These are phyloP conservation scores for Beauveria bassiana DNA, from an alignment of 2,329 filamentous ascomycete genomes.

Conservation along the genomic window DNA sequence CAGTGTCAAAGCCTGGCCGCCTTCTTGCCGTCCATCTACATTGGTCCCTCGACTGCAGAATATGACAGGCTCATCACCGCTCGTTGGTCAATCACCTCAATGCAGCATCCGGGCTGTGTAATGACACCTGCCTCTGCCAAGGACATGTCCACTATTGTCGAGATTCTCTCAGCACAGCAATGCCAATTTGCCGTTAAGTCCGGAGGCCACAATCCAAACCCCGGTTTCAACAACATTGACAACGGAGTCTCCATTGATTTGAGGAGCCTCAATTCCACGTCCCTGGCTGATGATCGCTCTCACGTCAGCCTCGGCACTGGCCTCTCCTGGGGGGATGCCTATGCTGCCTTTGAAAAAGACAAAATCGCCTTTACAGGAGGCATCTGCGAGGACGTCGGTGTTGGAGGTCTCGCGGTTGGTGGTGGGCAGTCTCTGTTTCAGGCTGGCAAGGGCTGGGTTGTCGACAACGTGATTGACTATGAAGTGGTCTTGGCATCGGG, in stretches of 20 bases:
- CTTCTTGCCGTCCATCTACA: conserved; percentile 1
- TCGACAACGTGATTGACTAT: conserved; percentile 34
- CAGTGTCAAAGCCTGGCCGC: conserved; percentile 2
- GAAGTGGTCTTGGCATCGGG: conserved; percentile 38
- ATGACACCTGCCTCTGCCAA: background rate
- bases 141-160: conserved; percentile 10
- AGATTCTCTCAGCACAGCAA: conserved; percentile 5
- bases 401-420: conserved; percentile 36
- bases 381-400: conserved; percentile 32
- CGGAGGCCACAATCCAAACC: conserved; percentile 40
- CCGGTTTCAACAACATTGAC: conserved; percentile 32
- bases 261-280: conserved; percentile 27
- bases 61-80: conserved; percentile 1
- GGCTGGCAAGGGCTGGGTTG: conserved; percentile 28
- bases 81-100: conserved; percentile 9
- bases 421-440: conserved; percentile 40
- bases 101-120: conserved; percentile 11
- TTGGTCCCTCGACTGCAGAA: conserved; percentile 1
- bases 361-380: conserved; percentile 32
- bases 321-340: conserved; percentile 35
- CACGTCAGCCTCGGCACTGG: conserved; percentile 34
- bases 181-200: conserved; percentile 37
- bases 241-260: conserved; percentile 33
- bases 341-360: conserved; percentile 28
- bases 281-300: conserved; percentile 23